A percentile compares a stretch with the other conserved stretches of the same genome.
Evolutionary conservation across 192 early-diverging fungal genomes (phyloP).

Genomic region (Backusella psychrophila): DNA sequence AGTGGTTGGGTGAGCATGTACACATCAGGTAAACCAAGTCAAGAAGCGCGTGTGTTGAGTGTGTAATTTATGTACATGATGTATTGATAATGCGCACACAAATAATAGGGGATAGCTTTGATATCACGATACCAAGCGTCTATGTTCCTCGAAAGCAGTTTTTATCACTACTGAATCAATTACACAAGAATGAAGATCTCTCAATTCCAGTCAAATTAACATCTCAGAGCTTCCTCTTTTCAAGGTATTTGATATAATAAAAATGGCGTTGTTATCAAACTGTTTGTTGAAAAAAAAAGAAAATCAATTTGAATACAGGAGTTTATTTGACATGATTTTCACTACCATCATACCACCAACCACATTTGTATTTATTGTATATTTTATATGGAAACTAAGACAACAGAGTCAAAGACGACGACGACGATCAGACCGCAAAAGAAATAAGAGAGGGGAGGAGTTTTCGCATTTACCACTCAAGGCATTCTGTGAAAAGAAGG

Average conservation of each 20-base stretch:
- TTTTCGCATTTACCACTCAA: slow-evolving; percentile 71
- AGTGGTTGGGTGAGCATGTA: slow-evolving; percentile 87
- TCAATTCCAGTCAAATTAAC: slow-evolving; percentile 30
- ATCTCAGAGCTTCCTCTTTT: slow-evolving; percentile 17
- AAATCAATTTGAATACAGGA: slow-evolving; percentile 17
- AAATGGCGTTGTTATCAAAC: background rate
- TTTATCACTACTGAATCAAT: slow-evolving; percentile 48
- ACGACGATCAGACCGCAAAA: background rate
- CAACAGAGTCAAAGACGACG: slow-evolving; percentile 52
- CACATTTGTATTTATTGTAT: slow-evolving; percentile 33
- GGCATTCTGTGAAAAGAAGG: slow-evolving; percentile 56
- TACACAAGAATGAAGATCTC: background rate
- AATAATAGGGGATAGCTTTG: slow-evolving; percentile 70
- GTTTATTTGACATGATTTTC: slow-evolving; percentile 75
- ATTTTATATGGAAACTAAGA: slow-evolving; percentile 66
- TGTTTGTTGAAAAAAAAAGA: background rate
- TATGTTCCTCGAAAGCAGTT: slow-evolving; percentile 77
- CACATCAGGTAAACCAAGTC: slow-evolving; percentile 43
- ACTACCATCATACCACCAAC: slow-evolving; percentile 46
- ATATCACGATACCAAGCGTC: slow-evolving; percentile 84
- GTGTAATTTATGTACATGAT: background rate
- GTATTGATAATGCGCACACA: background rate
- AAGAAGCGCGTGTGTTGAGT: background rate
- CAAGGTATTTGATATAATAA: slow-evolving; percentile 18
- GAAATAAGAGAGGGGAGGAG: slow-evolving; percentile 34